Evolutionary conservation across 108 stramenopile species (phyloP).

Genomic region (Nitzschia sp.): DNA sequence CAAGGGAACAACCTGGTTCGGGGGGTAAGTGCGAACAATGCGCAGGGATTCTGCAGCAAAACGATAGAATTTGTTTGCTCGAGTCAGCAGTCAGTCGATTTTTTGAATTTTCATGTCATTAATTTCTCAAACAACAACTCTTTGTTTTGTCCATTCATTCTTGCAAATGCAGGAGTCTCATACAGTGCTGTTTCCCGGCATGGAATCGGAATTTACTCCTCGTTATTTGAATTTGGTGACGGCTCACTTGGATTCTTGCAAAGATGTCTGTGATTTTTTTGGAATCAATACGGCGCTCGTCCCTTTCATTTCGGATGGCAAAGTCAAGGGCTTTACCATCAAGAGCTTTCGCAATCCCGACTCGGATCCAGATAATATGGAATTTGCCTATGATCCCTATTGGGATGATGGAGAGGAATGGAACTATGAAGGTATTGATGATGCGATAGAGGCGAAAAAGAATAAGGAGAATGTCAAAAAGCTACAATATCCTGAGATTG

Average conservation of each 20-base stretch:
- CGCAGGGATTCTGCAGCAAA: too few relatives aligned
- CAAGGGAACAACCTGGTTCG: slow-evolving; percentile 55
- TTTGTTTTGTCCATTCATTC: slow-evolving; percentile 3
- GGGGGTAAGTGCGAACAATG: slow-evolving; percentile 44
- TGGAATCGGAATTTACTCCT: slow-evolving; percentile 51
- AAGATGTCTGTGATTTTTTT: slow-evolving; percentile 86
- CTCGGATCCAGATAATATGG: slow-evolving; percentile 42
- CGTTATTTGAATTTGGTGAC: slow-evolving; percentile 60
- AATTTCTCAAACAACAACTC: background rate
- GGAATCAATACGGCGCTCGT: slow-evolving; percentile 67
- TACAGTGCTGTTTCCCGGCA: slow-evolving; percentile 73
- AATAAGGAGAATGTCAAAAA: slow-evolving; percentile 33
- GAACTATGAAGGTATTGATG: slow-evolving; percentile 64
- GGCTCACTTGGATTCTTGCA: slow-evolving; percentile 83
- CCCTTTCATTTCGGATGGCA: slow-evolving; percentile 41
- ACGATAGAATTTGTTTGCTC: background rate
- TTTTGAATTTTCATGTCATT: background rate
- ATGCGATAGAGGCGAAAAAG: slow-evolving; percentile 34
- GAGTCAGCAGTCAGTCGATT: background rate
- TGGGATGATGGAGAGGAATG: slow-evolving; percentile 87
- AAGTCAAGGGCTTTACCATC: slow-evolving; percentile 69
- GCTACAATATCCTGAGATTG: slow-evolving; percentile 54
- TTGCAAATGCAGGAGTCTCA: slow-evolving; percentile 30
- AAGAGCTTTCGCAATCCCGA: slow-evolving; percentile 70
- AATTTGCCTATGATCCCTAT: slow-evolving; percentile 83